Evolutionary conservation across 352 stramenopile species (phyloP).

Genomic region (Aphanomyces euteiches): DNA sequence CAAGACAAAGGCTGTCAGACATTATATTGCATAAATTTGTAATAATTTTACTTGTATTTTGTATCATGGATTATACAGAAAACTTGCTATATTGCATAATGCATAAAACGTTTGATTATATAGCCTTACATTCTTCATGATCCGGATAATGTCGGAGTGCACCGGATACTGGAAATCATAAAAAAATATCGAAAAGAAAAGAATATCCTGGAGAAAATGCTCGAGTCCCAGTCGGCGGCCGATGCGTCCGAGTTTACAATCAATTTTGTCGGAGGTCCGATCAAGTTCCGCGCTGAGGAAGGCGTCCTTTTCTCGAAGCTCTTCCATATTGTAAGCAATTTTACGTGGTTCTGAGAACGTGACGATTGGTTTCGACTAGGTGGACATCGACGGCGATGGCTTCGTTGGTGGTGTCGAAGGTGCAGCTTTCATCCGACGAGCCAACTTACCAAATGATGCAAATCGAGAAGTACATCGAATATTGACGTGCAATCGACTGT

Average conservation of each 20-base stretch:
- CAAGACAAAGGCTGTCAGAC: neutral
- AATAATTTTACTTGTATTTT: neutral
- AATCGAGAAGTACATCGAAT: conserved; percentile 62
- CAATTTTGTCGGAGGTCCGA: conserved; percentile 75
- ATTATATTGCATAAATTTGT: neutral
- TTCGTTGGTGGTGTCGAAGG: conserved; percentile 70
- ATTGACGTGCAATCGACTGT: neutral
- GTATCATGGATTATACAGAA: neutral
- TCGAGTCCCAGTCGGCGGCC: conserved; percentile 7
- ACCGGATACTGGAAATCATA: neutral
- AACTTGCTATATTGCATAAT: neutral
- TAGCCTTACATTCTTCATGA: neutral
- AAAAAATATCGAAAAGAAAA: conserved; percentile 20
- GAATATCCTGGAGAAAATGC: conserved; percentile 1
- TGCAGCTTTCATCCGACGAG: conserved; percentile 75
- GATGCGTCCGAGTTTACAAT: conserved; percentile 60
- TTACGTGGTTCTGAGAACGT: neutral
- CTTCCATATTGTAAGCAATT: conserved; percentile 70
- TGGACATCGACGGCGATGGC: conserved; percentile 73
- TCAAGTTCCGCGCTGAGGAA: conserved; percentile 80
- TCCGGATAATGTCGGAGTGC: neutral
- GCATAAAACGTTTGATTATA: too few species aligned
- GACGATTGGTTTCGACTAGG: conserved; percentile 36
- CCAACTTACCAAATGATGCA: conserved; percentile 72
- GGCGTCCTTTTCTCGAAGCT: conserved; percentile 73